phyloP scores from a whole-genome alignment of 805 yeast species.

The Saccharomycopsis fermentans region DNA sequence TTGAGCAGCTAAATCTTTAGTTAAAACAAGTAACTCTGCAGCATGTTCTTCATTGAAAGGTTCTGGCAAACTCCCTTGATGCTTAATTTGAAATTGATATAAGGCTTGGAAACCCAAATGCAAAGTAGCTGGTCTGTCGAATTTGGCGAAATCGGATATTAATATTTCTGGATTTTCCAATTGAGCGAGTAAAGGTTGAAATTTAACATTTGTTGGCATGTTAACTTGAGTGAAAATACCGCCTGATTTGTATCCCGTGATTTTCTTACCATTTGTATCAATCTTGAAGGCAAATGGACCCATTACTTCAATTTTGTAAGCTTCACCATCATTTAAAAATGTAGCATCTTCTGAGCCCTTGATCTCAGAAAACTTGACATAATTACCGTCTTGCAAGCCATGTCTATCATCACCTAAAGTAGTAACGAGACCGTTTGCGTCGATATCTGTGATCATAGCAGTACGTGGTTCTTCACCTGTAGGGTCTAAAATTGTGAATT shows the following conservation, averaged over 20 bases:
- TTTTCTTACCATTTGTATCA: conserved; percentile 32
- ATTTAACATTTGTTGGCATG: conserved; percentile 56
- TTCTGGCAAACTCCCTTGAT: conserved; percentile 61
- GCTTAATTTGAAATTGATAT: conserved; percentile 55
- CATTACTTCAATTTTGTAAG: conserved; percentile 68
- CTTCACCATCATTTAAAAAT: conserved; percentile 60
- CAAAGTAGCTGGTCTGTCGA: conserved; percentile 82
- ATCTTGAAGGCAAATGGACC: conserved; percentile 94
- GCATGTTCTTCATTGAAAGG: conserved; percentile 74
- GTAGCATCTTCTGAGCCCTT: conserved; percentile 48
- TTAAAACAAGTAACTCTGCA: conserved; percentile 47
- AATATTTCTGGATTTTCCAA: conserved; percentile 68
- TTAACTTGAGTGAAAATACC: conserved; percentile 92
- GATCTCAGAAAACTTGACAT: conserved; percentile 77
- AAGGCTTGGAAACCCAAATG: conserved; percentile 91
- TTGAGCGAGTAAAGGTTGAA: conserved; percentile 56
- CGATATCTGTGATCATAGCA: conserved; percentile 87
- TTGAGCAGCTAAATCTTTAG: conserved; percentile 48
- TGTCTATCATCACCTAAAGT: conserved; percentile 89
- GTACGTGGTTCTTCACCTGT: conserved; percentile 87
- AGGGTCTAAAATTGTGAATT: conserved; percentile 70
- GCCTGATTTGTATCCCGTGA: conserved; percentile 66
- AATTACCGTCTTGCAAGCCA: conserved; percentile 86
- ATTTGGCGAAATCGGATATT: conserved; percentile 84
- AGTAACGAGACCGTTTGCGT: conserved; percentile 81